Evolutionary conservation across 176 grass and related monocot species (phyloP).

Genomic region (Oryza glaberrima): DNA sequence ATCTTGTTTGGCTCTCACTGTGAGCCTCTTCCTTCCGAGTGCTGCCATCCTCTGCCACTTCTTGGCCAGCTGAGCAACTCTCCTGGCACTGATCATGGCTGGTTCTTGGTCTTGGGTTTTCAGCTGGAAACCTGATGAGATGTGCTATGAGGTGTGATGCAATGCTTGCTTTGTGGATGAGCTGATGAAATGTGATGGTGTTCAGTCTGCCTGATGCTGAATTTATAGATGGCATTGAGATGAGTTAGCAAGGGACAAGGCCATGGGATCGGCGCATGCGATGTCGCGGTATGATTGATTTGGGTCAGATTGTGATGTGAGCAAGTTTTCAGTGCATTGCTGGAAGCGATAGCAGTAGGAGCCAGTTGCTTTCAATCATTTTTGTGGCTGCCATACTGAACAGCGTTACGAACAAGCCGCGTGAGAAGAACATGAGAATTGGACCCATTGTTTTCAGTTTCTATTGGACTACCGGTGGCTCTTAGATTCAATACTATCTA

Average conservation of each 20-base stretch:
- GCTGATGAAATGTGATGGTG: neutral
- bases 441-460: neutral
- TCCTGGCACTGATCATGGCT: neutral
- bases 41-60: constrained; percentile 42
- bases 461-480: neutral
- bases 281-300: constrained; percentile 3
- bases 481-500: neutral
- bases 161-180: neutral
- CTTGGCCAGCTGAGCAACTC: neutral
- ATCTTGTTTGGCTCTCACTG: neutral
- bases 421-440: neutral
- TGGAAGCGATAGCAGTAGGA: neutral
- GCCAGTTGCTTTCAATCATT: neutral
- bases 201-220: neutral
- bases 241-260: constrained; percentile 30
- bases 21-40: constrained; percentile 49
- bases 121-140: neutral
- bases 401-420: neutral
- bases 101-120: neutral
- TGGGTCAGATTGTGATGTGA: constrained; percentile 31
- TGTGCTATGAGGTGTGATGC: neutral
- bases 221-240: neutral
- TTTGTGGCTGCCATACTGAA: neutral
- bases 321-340: constrained; percentile 27
- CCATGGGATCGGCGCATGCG: neutral